Conservation (phyloP, 306 rosid species). For the Vigna reflexopilosa region DNA sequence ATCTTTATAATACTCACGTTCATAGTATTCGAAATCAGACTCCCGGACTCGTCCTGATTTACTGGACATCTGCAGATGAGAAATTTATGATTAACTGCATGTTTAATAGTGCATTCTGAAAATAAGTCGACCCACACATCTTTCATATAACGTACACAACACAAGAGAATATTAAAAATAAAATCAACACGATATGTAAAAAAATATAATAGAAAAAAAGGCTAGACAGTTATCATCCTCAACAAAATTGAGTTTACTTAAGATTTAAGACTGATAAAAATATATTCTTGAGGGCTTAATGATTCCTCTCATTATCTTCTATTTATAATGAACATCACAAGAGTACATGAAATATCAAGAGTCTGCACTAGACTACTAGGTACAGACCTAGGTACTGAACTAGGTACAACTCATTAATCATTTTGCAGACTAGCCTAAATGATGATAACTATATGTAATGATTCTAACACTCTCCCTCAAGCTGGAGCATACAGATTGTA, state of each 20-base stretch:
- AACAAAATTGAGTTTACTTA: background rate
- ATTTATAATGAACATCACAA: too few relatives aligned
- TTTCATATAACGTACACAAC: background rate
- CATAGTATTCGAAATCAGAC: slow-evolving; percentile 53
- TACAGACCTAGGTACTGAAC: too few relatives aligned
- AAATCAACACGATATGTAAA: background rate
- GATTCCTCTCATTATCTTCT: too few relatives aligned
- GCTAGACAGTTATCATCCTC: background rate
- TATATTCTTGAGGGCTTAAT: too few relatives aligned
- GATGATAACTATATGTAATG: too few relatives aligned
- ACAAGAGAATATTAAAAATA: background rate
- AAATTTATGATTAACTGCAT: background rate
- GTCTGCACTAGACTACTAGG: too few relatives aligned
- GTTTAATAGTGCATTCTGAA: background rate
- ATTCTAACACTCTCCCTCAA: too few relatives aligned
- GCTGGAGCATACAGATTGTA: too few relatives aligned
- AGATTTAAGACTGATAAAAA: too few relatives aligned
- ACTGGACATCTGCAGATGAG: slow-evolving; percentile 48
- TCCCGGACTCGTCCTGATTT: slow-evolving; percentile 24
- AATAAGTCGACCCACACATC: background rate
- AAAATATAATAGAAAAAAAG: background rate
- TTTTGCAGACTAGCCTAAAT: too few relatives aligned
- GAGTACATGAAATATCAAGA: too few relatives aligned
- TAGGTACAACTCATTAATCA: too few relatives aligned
- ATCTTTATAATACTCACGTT: slow-evolving; percentile 49